Evolutionary conservation across 352 stramenopile species (phyloP).

Genomic region (Globisporangium acanthophoron): DNA sequence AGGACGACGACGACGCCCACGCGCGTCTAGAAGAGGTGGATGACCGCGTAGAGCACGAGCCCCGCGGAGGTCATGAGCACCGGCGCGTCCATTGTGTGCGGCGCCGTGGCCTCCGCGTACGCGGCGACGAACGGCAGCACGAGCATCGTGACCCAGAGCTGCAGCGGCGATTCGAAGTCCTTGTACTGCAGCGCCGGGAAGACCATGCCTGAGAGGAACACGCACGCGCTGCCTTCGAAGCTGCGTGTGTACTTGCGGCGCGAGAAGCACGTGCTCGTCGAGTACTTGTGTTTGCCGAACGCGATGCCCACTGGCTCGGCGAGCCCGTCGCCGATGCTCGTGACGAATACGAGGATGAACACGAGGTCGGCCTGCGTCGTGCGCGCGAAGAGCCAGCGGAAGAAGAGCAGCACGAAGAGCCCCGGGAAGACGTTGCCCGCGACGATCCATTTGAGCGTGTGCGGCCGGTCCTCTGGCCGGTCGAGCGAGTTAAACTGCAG

Average conservation of each 20-base stretch:
- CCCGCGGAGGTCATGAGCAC: slow-evolving; percentile 82
- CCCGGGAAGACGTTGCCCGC: slow-evolving; percentile 75
- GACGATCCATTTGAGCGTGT: slow-evolving; percentile 79
- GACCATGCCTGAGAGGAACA: slow-evolving; percentile 75
- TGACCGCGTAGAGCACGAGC: slow-evolving; percentile 76
- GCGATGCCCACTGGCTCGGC: slow-evolving; percentile 53
- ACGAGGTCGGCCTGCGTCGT: slow-evolving; percentile 73
- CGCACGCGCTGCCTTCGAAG: slow-evolving; percentile 46
- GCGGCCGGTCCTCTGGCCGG: slow-evolving; percentile 71
- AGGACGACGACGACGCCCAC: background rate
- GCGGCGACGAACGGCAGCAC: slow-evolving; percentile 76
- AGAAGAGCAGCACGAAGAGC: slow-evolving; percentile 83
- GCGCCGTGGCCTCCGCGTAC: slow-evolving; percentile 79
- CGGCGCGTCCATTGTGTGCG: slow-evolving; percentile 84
- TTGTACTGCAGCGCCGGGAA: slow-evolving; percentile 81
- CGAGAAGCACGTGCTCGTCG: slow-evolving; percentile 42
- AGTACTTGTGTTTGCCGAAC: slow-evolving; percentile 66
- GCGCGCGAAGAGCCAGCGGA: slow-evolving; percentile 74
- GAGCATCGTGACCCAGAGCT: slow-evolving; percentile 77
- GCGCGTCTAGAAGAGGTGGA: slow-evolving; percentile 53
- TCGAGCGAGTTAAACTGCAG: slow-evolving; percentile 87
- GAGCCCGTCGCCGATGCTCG: slow-evolving; percentile 46
- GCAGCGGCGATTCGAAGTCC: slow-evolving; percentile 62
- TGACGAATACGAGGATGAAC: slow-evolving; percentile 82
- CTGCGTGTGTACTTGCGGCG: slow-evolving; percentile 57